Base-by-base conservation (phyloP, 345 rosid species). In the Adansonia digitata region DNA sequence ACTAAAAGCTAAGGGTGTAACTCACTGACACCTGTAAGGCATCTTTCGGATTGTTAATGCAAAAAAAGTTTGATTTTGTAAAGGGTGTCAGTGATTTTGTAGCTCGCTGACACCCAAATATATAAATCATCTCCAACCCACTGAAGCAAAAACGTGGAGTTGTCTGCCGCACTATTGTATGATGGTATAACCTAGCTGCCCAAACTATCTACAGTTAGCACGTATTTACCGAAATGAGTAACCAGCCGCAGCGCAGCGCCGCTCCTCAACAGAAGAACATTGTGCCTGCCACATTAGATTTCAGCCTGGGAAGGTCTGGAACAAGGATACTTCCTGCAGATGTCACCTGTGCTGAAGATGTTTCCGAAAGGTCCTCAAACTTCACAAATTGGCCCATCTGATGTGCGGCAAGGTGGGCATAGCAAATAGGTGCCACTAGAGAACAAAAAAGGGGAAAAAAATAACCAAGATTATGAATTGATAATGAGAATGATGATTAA, bases 381-480 rank as follows among this genome's bases (percentile, higher is more conserved):
- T 90, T 92, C 12, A 84, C 45, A 83, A 91, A 93, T 72, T 95
- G 97, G 9, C 84, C 86, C 83, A 91, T 74, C 64, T 95, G 99
- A 20, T 75, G 76, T 37, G 97, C 97, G 22, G 96, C 98, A 3
- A 88, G 97, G 79, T 95, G 99, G 29, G 99, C 98, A 7, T 93
- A 93, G 39, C 90, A 86, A 65, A 95, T 83, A 0, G 99, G 98
- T 75, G 99, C 98, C 82, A 91, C 99, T 92, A 92, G 75, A 64
- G 34, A 72, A 53, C 27, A 63, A 49, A 59, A 22, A 48, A 46
- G 35, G 63, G 1, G 2, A 42, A 1, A 27, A 40, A 27, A 52
- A 57, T 10, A 2, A 9, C 11, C 53, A 55, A 8, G 49, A 14
- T 48, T 4, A 69, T 22, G 26, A 52, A 62, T 71, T 46, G 31